Percentiles rank a stretch among this genome's conserved stretches.
These are phyloP conservation scores for Fraxinus platypoda DNA, from an alignment of 305 asterid genomes.

Conservation along the genomic window DNA sequence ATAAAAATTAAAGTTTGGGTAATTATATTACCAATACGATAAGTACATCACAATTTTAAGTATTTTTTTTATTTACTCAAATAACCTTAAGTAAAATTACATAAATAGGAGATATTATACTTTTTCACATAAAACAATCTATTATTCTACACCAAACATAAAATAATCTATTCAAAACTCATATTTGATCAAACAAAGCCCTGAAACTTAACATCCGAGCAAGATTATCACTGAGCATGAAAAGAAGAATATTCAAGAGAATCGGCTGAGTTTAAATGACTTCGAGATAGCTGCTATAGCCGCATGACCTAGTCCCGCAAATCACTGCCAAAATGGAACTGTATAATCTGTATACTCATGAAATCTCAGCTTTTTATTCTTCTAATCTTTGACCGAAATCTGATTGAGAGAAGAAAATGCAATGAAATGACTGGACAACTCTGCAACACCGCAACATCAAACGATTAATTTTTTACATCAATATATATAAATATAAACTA, in stretches of 20 bases:
- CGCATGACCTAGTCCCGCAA: slow-evolving; percentile 20
- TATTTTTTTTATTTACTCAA: too few species aligned
- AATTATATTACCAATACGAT: too few species aligned
- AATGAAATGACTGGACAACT: slow-evolving; percentile 44
- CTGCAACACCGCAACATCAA: slow-evolving; percentile 24
- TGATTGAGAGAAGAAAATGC: slow-evolving; percentile 23
- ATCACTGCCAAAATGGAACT: slow-evolving; percentile 31
- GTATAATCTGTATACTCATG: slow-evolving; percentile 26
- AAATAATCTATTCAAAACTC: slow-evolving; percentile 17
- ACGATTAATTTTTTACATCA: slow-evolving; percentile 17
- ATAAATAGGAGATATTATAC: too few species aligned
- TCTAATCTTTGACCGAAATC: slow-evolving; percentile 31
- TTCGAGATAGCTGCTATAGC: slow-evolving; percentile 26
- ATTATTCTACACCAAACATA: too few species aligned
- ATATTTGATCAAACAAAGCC: slow-evolving; percentile 12
- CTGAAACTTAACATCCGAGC: not conserved
- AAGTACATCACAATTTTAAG: too few species aligned
- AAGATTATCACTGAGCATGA: slow-evolving; percentile 6
- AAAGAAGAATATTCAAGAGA: not conserved
- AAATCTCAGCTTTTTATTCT: slow-evolving; percentile 26
- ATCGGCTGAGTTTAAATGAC: slow-evolving; percentile 25
- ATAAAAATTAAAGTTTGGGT: too few species aligned
- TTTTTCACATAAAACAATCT: too few species aligned
- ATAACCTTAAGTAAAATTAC: too few species aligned
- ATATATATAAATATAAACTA: not conserved